Evolutionary conservation across 176 grass and related monocot species (phyloP), one percentile per base, ranked within the genome.

Genomic region (Aegilops speltoides): DNA sequence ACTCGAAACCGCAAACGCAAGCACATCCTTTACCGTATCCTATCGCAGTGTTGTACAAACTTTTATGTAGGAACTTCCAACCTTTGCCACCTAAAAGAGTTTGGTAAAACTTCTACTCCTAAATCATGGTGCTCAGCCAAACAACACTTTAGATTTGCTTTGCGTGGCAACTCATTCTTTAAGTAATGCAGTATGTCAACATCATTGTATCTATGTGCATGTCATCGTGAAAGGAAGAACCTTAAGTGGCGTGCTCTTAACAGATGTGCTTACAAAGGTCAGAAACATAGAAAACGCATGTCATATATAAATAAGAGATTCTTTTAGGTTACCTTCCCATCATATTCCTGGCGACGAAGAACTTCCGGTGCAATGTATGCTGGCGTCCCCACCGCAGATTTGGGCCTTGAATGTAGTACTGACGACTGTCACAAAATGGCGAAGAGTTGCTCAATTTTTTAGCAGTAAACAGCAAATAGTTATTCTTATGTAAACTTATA

Each of bases 351-450:
- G 73, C 87, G 91, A 68, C 82, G 67, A 67, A 96, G 89, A 66
- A 93, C 87, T 70, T 96, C 94, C 3, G 94, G 94, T 28, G 94
- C 94, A 84, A 96, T 96, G 70, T 96, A 96, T 37, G 91, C 94
- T 7, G 91, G 94, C 4, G 91, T 96, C 33, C 94, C 94, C 33
- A 96, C 94, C 45, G 94, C 92, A 77, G 94, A 93, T 86, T 96
- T 96, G 24, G 94, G 94, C 89, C 91, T 93, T 84, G 94, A 96
- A 67, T 96, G 94, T 20, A 96, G 73, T 68, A 96, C 64, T 57
- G 94, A 96, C 5, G 91, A 96, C 91, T 96, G 85, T 31, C 77
- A 50, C n/a, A 32, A 89, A 87, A 82, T 73, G 82, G 34, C 19
- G 26, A 66, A 57, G 0, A 14, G 19, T 92, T 81, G 0, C 34